Evolutionary conservation across 2,329 filamentous ascomycete species (phyloP).

Genomic region (Penicillium sp.): DNA sequence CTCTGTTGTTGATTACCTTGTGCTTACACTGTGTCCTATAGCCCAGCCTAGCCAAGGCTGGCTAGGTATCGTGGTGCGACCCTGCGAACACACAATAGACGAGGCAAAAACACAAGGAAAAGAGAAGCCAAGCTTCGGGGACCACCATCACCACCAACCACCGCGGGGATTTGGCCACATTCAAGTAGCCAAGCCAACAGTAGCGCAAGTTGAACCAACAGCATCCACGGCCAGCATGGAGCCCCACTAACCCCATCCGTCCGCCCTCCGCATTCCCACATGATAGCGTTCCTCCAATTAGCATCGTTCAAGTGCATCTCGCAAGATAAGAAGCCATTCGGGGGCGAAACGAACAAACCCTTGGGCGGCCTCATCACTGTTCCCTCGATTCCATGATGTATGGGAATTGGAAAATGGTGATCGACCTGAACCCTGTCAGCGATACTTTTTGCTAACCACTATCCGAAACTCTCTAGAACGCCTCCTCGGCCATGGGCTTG

Average conservation of each 20-base stretch:
- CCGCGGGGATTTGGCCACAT: neutral
- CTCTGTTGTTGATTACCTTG: neutral
- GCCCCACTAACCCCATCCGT: slow-evolving; percentile 18
- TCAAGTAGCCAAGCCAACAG: neutral
- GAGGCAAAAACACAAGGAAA: neutral
- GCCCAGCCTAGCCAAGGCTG: neutral
- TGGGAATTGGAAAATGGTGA: neutral
- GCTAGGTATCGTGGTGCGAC: neutral
- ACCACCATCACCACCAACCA: neutral
- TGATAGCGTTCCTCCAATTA: slow-evolving; percentile 21
- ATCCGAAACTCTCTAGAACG: slow-evolving; percentile 1
- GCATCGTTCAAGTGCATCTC: neutral
- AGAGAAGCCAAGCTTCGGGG: slow-evolving; percentile 14
- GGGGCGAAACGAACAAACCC: neutral
- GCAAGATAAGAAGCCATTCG: slow-evolving; percentile 10
- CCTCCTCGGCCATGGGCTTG: slow-evolving; percentile 1
- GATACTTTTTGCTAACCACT: neutral
- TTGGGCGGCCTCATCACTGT: neutral
- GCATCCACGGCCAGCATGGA: slow-evolving; percentile 1
- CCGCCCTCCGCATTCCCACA: slow-evolving; percentile 22
- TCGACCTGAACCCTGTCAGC: neutral
- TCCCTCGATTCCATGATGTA: neutral
- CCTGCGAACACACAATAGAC: neutral
- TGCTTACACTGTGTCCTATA: neutral
- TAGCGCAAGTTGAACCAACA: neutral